Base-by-base conservation (phyloP, 2,329 filamentous ascomycete species). In the Aureobasidium sp. region DNA sequence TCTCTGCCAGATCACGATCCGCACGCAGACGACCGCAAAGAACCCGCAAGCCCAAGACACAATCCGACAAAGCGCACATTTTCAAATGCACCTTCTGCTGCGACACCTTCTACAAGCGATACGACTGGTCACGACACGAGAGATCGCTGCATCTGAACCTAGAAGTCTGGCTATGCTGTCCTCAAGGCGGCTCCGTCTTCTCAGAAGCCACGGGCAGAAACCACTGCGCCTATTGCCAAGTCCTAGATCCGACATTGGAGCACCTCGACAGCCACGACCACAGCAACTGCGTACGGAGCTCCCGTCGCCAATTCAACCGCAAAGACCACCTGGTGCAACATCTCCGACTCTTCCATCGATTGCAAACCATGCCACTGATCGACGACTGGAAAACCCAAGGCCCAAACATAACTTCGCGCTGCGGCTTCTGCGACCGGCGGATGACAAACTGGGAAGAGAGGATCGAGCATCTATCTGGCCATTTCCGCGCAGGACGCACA, bases 51-150 rank as follows among this genome's bases (percentile, higher is more conserved):
- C 57, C 45, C 7, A 61, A 61, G 45, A 42, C 34, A 34, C 57
- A 61, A n/a, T 61, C 57, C 17, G 69, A 71, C 42, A 71, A 70
- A 59, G 70, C 68, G 59, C 78, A 82, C 41, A 79, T 81, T 27
- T 84, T 81, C 66, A 81, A 84, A 68, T 84, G 82, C 68, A 84
- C 82, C 1, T 84, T 84, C 69, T 84, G 82, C 66, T 79, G 79
- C 9, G 81, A 84, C 64, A 78, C 79, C 0, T 84, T 84, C 68
- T 75, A 79, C 61, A 79, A 79, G 20, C 83, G 84, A 63, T 83
- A 83, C 69, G 82, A 84, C 70, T 84, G 82, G 82, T 80, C 82
- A 51, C 78, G 87, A 63, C 87, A 90, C 70, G 87, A 90, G 68
- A 53, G 76, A 85, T 66, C 87, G 83, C 70, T 74, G 83, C 67